phyloP scores from a whole-genome alignment of 1,284 basidiomycete genomes.

The Microbotryum lychnidis-dioicae region DNA sequence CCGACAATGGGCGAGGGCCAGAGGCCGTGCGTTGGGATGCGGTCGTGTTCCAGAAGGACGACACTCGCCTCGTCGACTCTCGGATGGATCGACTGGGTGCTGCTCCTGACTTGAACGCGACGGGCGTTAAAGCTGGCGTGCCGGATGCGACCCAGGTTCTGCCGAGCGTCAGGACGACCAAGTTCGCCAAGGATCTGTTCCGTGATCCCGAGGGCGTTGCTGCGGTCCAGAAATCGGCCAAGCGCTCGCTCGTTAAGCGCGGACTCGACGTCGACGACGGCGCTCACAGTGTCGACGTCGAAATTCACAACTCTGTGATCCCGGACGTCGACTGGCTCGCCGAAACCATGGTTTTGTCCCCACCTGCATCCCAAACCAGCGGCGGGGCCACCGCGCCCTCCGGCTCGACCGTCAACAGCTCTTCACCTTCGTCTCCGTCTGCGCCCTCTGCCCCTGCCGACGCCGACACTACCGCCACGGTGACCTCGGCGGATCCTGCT shows the following conservation, averaged over 20 bases:
- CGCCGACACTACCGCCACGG: background rate
- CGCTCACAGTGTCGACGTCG: background rate
- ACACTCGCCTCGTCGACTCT: conserved; percentile 33
- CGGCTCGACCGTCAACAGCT: background rate
- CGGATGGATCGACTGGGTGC: background rate
- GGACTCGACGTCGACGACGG: background rate
- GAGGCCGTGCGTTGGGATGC: conserved; percentile 44
- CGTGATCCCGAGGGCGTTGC: conserved; percentile 26
- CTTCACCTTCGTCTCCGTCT: background rate
- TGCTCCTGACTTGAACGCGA: conserved; percentile 3
- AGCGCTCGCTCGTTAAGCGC: background rate
- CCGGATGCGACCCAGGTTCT: conserved; percentile 14
- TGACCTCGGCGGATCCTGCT: background rate
- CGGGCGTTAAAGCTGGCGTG: conserved; percentile 22
- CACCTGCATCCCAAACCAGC: too few relatives aligned
- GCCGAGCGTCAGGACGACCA: conserved; percentile 24
- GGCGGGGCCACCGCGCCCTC: background rate
- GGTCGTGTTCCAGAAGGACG: conserved; percentile 37
- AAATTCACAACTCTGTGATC: conserved; percentile 2
- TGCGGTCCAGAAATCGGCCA: conserved; percentile 12
- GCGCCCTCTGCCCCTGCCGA: background rate
- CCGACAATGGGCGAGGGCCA: conserved; percentile 24
- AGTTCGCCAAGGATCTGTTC: conserved; percentile 31
- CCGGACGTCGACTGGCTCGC: background rate
- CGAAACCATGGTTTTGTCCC: too few relatives aligned